Percentiles rank a stretch among this genome's conserved stretches.
These are phyloP conservation scores for Syncephalastrum sp. DNA, from an alignment of 371 early-diverging fungal genomes.

Conservation along the genomic window DNA sequence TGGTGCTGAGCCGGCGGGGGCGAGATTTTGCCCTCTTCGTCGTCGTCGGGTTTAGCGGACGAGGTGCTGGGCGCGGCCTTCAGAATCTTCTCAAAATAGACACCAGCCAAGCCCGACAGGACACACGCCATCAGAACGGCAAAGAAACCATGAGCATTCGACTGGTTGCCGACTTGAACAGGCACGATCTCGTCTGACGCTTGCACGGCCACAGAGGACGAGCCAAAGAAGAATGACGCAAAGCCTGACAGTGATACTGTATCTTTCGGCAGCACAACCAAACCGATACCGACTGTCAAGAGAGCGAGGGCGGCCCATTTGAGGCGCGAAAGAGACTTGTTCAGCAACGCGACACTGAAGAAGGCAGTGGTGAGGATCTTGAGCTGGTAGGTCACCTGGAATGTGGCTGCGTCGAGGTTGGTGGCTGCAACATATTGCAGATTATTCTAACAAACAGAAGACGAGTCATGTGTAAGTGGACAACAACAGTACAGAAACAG, in stretches of 20 bases:
- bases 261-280: slow-evolving; percentile 60
- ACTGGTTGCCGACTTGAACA: slow-evolving; percentile 33
- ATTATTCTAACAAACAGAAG: slow-evolving; percentile 64
- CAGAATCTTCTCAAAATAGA: slow-evolving; percentile 95
- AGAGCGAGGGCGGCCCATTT: slow-evolving; percentile 87
- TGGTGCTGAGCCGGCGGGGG: neutral
- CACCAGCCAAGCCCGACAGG: slow-evolving; percentile 92
- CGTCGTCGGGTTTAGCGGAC: slow-evolving; percentile 10
- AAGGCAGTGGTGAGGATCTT: slow-evolving; percentile 96
- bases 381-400: slow-evolving; percentile 95
- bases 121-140: slow-evolving; percentile 84
- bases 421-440: slow-evolving; percentile 90
- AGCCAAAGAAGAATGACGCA: neutral
- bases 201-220: slow-evolving; percentile 2
- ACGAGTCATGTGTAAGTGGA: too few species aligned
- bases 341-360: slow-evolving; percentile 82
- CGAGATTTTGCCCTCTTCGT: slow-evolving; percentile 11
- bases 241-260: slow-evolving; percentile 12
- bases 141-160: slow-evolving; percentile 40
- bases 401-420: slow-evolving; percentile 91
- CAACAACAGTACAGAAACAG: too few species aligned
- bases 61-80: slow-evolving; percentile 49
- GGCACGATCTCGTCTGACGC: neutral
- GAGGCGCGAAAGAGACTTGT: slow-evolving; percentile 55
- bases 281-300: slow-evolving; percentile 84